Evolutionary conservation across 2,329 filamentous ascomycete genomes (phyloP), one percentile per base, ranked within the genome.

Genomic region (Penicillium freii): DNA sequence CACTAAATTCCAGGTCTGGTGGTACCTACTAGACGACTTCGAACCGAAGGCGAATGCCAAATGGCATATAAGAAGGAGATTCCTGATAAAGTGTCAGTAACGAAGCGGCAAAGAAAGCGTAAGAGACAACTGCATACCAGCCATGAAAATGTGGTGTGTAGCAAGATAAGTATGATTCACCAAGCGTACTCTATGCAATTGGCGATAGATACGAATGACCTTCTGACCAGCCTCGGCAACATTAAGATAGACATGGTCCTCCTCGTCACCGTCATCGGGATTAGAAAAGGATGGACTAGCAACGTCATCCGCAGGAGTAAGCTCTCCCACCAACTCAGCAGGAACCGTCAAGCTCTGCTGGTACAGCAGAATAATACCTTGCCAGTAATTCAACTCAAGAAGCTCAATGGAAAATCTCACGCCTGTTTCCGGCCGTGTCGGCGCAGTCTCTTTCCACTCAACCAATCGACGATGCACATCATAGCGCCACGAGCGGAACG

Each of bases 161-260:
- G 94, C 92, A 53, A 97, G 79, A 73, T 95, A 97, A 0, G 93
- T 97, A 72, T 97, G 96, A 75, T 96, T 97, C 54, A 97, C 93
- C 40, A 97, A 82, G 51, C 91, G 89, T 56, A 91, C 86, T 10
- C 92, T 82, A 74, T 97, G 93, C 58, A 97, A 79, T 70, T 96
- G 91, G 51, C 93, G 83, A 74, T 97, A 97, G 36, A 97, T 82
- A 59, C 92, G 89, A 70, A 97, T 77, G 2, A 97, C 93, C 75
- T 90, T 94, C 73, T 96, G 92, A 0, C 93, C 93, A 33, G 93
- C 93, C 75, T 97, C 92, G 0, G 94, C 94, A 29, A 97, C 91
- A 75, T 97, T 96, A 63, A 96, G 81, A 69, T 96, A 97, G 44
- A 97, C 91, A 44, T 90, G 82, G 66, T 97, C 92, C 72, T 96